These are phyloP conservation scores for Rhodotorula kratochvilovae DNA, from an alignment of 768 basidiomycete genomes.

Conservation along the genomic window DNA sequence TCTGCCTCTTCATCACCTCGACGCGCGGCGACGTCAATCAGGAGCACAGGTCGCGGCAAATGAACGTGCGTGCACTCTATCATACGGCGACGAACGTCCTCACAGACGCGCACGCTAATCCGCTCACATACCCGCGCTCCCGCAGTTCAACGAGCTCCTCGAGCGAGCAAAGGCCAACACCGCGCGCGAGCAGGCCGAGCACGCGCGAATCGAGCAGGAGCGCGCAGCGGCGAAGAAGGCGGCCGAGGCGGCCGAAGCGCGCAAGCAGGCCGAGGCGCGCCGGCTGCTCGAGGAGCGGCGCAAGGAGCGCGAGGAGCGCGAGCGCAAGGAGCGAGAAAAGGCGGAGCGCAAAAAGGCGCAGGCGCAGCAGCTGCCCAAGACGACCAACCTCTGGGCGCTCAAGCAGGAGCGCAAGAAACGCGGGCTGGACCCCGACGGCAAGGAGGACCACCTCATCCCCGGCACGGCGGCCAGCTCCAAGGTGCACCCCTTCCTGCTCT, in stretches of 20 bases:
- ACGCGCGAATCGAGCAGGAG: constrained; percentile 18
- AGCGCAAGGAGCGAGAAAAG: constrained; percentile 4
- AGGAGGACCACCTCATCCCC: constrained; percentile 29
- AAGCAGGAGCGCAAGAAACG: constrained; percentile 34
- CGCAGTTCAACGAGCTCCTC: constrained; percentile 23
- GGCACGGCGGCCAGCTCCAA: not conserved
- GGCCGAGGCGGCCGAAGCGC: constrained; percentile 13
- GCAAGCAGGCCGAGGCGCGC: constrained; percentile 4
- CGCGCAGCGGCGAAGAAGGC: constrained; percentile 8
- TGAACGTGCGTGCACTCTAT: constrained; percentile 17
- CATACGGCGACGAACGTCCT: no score
- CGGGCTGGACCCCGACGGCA: constrained; percentile 36
- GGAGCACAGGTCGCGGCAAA: no score
- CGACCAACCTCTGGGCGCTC: constrained; percentile 30
- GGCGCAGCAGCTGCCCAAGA: constrained; percentile 29
- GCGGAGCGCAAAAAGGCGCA: not conserved
- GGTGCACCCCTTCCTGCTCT: not conserved
- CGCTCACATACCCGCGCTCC: no score
- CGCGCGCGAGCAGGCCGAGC: constrained; percentile 14
- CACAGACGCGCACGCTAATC: not conserved
- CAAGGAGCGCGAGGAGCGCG: constrained; percentile 26
- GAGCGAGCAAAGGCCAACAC: constrained; percentile 9
- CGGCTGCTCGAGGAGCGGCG: not conserved
- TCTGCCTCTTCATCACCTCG: not conserved
- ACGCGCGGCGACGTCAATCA: not conserved